Percentiles rank a stretch among this genome's conserved stretches.
phyloP scores from a whole-genome alignment of 192 early-diverging fungal species.

The Cladochytrium replicatum region DNA sequence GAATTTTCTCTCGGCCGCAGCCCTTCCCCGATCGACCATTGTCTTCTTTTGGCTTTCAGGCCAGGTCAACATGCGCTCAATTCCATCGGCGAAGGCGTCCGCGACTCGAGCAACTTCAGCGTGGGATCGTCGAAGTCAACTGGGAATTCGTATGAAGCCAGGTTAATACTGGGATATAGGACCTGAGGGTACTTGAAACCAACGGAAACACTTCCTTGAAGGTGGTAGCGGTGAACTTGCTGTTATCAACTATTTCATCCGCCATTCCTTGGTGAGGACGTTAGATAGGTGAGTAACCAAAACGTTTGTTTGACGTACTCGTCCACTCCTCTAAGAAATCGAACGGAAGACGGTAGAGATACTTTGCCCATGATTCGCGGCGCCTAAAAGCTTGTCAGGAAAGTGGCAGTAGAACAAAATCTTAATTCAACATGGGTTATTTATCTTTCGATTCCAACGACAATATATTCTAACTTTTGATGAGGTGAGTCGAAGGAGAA shows the following conservation, averaged over 20 bases:
- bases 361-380: conserved; percentile 49
- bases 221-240: conserved; percentile 68
- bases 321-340: conserved; percentile 79
- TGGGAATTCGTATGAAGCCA: conserved; percentile 55
- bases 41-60: conserved; percentile 14
- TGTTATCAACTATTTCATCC: conserved; percentile 84
- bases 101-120: conserved; percentile 39
- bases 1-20: conserved; percentile 51
- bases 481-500: conserved; percentile 57
- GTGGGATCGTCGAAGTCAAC: conserved; percentile 44
- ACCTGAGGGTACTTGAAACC: conserved; percentile 57
- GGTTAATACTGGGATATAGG: conserved; percentile 75
- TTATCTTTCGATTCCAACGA: not conserved
- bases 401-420: conserved; percentile 96
- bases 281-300: not conserved
- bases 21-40: conserved; percentile 62
- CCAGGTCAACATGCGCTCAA: conserved; percentile 37
- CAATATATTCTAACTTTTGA: conserved; percentile 37
- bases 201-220: conserved; percentile 63
- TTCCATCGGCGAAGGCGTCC: conserved; percentile 52
- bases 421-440: conserved; percentile 13
- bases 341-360: conserved; percentile 68
- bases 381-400: conserved; percentile 71
- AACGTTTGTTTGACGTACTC: conserved; percentile 40
- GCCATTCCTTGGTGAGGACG: conserved; percentile 52